Conservation (phyloP, 2,329 filamentous ascomycete species). For the Scytalidium lignicola region DNA sequence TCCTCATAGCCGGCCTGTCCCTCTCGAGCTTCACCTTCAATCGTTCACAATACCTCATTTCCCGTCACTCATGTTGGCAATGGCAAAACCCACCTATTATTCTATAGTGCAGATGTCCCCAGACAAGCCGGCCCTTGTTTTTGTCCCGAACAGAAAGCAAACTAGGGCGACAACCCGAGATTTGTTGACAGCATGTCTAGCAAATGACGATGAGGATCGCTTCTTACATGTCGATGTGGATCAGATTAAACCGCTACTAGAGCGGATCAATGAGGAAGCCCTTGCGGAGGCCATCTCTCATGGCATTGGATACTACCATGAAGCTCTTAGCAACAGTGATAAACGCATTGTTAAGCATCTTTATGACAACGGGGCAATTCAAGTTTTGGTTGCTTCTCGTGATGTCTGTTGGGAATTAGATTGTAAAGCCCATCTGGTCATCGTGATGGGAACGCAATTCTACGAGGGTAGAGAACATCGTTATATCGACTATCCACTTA, state of each 20-base stretch:
- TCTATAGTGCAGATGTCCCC: slow-evolving; percentile 84
- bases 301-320: slow-evolving; percentile 95
- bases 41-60: slow-evolving; percentile 95
- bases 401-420: slow-evolving; percentile 97
- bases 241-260: slow-evolving; percentile 76
- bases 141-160: slow-evolving; percentile 91
- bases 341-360: slow-evolving; percentile 92
- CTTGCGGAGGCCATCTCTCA: slow-evolving; percentile 86
- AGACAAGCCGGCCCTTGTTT: slow-evolving; percentile 85
- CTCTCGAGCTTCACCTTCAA: slow-evolving; percentile 89
- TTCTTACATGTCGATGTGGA: slow-evolving; percentile 83
- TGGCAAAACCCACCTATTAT: slow-evolving; percentile 91
- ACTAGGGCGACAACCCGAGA: slow-evolving; percentile 83
- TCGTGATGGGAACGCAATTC: slow-evolving; percentile 97
- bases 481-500: slow-evolving; percentile 93
- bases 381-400: slow-evolving; percentile 68
- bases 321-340: slow-evolving; percentile 82
- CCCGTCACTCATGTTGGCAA: slow-evolving; percentile 95
- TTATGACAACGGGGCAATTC: slow-evolving; percentile 69
- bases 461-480: slow-evolving; percentile 95
- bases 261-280: slow-evolving; percentile 78
- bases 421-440: slow-evolving; percentile 79
- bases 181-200: slow-evolving; percentile 77
- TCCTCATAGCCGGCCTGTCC: slow-evolving; percentile 81
- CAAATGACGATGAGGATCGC: slow-evolving; percentile 87